Evolutionary conservation across 2,329 filamentous ascomycete species (phyloP), one percentile per base, ranked within the genome.

Genomic region (Juglanconis oblonga): DNA sequence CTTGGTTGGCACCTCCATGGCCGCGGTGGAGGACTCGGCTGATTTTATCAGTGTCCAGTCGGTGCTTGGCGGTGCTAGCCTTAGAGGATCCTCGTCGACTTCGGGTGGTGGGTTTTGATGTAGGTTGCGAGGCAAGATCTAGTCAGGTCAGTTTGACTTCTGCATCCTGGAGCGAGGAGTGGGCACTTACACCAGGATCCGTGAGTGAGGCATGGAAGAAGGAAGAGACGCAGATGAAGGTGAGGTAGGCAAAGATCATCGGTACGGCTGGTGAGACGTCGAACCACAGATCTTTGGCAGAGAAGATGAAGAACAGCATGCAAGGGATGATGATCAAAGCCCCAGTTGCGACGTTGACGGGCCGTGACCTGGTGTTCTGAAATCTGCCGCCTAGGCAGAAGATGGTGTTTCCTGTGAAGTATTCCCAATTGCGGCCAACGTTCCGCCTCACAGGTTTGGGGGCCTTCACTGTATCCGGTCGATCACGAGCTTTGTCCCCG

Each of bases 1-100:
- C 77, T 99, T 98, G 63, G 94, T 93, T 0, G 95, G 95, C 1
- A 99, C 93, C 72, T 99, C 95, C 91, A 99, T 97, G 5, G 93
- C 93, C 8, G 92, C 89, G 36, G 90, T 89, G 9, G 85, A 79
- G 45, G 80, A 86, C 62, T 88, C 88, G 42, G 89, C 85, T 9
- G 92, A 91, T 69, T 93, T 90, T 67, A 98, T 90, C 78, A 96
- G 86, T 7, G 91, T 90, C 95, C 95, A 99, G 73, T 96, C 92
- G 55, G 91, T 98, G 6, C 90, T 95, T 1, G 92, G 87, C 17
- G 93, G 94, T 1, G 90, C 92, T 48, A 96, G 76, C 40, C 86
- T 84, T 44, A 97, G 79, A 5, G 92, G 92, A 70, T 98, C 93
- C 42, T 93, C 89, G 66, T 89, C 83, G 52, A 88, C 85, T 68